These are phyloP conservation scores for Apiospora arundinis DNA, from an alignment of 2,329 filamentous ascomycete genomes.

Conservation along the genomic window DNA sequence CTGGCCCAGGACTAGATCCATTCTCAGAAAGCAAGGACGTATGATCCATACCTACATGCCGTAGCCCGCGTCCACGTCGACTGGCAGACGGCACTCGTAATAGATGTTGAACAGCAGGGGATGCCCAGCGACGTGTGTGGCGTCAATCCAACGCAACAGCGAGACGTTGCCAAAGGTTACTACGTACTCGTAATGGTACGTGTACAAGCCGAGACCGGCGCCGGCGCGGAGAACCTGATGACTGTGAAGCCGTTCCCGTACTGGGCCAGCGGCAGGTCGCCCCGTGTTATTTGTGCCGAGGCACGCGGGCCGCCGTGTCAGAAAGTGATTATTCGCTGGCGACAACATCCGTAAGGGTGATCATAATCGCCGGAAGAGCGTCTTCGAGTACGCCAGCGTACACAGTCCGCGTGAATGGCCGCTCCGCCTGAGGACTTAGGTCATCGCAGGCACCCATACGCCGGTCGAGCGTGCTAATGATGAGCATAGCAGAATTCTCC, in stretches of 20 bases:
- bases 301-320: slow-evolving; percentile 26
- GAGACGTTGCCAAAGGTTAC: slow-evolving; percentile 45
- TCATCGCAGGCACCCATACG: slow-evolving; percentile 47
- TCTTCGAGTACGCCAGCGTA: slow-evolving; percentile 27
- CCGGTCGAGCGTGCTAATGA: slow-evolving; percentile 57
- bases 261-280: slow-evolving; percentile 25
- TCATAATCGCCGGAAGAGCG: slow-evolving; percentile 19
- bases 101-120: slow-evolving; percentile 41
- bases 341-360: slow-evolving; percentile 23
- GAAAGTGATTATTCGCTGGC: slow-evolving; percentile 26
- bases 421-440: slow-evolving; percentile 30
- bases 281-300: slow-evolving; percentile 29
- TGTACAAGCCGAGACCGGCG: slow-evolving; percentile 26
- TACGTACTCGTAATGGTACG: slow-evolving; percentile 44
- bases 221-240: slow-evolving; percentile 24
- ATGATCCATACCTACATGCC: slow-evolving; percentile 31
- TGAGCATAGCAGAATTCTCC: slow-evolving; percentile 39
- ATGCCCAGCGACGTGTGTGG: slow-evolving; percentile 38
- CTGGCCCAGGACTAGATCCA: background rate
- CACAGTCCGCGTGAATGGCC: slow-evolving; percentile 35
- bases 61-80: slow-evolving; percentile 31
- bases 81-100: slow-evolving; percentile 31
- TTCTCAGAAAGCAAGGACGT: background rate
- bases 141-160: slow-evolving; percentile 41
- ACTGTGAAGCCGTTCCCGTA: background rate